Evolutionary conservation across 2,329 filamentous ascomycete species (phyloP).

Genomic region (Penicillium sp.): DNA sequence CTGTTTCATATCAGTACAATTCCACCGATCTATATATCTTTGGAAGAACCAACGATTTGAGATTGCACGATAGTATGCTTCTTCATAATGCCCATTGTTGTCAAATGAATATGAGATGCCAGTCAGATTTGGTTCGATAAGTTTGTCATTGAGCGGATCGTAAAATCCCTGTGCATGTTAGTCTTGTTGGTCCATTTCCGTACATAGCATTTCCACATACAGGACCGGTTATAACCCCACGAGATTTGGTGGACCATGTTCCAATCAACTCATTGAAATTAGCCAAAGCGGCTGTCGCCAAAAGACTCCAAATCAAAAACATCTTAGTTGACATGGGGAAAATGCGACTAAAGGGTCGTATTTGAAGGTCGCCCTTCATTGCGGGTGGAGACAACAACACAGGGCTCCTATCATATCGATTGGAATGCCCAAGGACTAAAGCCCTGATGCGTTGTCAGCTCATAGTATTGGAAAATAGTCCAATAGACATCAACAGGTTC

Average conservation of each 20-base stretch:
- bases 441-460: no score
- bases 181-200: neutral
- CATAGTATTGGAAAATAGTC: neutral
- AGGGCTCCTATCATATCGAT: constrained; percentile 21
- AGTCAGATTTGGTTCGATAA: constrained; percentile 65
- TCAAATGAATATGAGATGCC: constrained; percentile 76
- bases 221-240: constrained; percentile 66
- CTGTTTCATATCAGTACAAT: constrained; percentile 37
- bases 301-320: constrained; percentile 37
- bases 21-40: neutral
- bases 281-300: constrained; percentile 41
- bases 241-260: constrained; percentile 71
- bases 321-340: constrained; percentile 21
- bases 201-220: constrained; percentile 46
- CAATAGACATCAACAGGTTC: neutral
- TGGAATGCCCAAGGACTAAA: constrained; percentile 8
- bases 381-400: constrained; percentile 21
- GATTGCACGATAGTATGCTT: constrained; percentile 67
- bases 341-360: constrained; percentile 9
- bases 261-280: constrained; percentile 58
- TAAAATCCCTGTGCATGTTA: constrained; percentile 60
- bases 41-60: constrained; percentile 60
- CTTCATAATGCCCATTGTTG: constrained; percentile 65
- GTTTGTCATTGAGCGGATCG: constrained; percentile 62
- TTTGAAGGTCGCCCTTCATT: constrained; percentile 22